Evolutionary conservation across 169 alveolate genomes (phyloP), one percentile per base, ranked within the genome.

Genomic region (Cryptosporidium xiaoi): DNA sequence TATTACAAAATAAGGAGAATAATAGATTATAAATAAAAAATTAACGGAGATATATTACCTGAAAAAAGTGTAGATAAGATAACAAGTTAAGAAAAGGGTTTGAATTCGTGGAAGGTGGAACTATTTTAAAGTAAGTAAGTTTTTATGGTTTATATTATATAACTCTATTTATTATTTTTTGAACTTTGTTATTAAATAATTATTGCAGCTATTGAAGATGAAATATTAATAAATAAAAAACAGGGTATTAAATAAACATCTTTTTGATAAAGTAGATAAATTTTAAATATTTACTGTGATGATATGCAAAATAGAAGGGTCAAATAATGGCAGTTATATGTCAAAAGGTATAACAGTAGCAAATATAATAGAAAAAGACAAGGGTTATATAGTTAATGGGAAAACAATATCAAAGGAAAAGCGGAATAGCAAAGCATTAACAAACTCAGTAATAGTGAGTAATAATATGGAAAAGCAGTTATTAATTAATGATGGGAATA

Each of bases 221-320:
- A 64, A 64, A 64, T 64, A n/a, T 53, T 53, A 20, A 53, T 53
- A 20, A 20, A n/a, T 53, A 53, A n/a, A n/a, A n/a, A n/a, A 5
- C 33, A 53, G 64, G 12, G 20, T 20, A 1, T 16, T 20, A 53
- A 24, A 24, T 0, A 24, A 24, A 24, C 27, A 24, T 24, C 0
- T 24, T 24, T 24, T 24, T 24, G 27, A 24, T 24, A 24, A 13
- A 53, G 29, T 53, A n/a, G 6, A n/a, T 53, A 53, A 20, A 53
- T 53, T 4, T 7, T 20, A 53, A 12, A 0, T 53, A 53, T n/a
- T 77, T 36, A 44, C 18, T 77, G 64, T 77, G 33, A 77, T 77
- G 87, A 77, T 77, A 77, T 77, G 87, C 64, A 46, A 60, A 62
- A 29, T 62, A 29, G 87, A 50, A 16, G 69, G 64, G 46, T n/a